phyloP scores from a whole-genome alignment of 805 yeast species.

The Schwanniomyces polymorphus region DNA sequence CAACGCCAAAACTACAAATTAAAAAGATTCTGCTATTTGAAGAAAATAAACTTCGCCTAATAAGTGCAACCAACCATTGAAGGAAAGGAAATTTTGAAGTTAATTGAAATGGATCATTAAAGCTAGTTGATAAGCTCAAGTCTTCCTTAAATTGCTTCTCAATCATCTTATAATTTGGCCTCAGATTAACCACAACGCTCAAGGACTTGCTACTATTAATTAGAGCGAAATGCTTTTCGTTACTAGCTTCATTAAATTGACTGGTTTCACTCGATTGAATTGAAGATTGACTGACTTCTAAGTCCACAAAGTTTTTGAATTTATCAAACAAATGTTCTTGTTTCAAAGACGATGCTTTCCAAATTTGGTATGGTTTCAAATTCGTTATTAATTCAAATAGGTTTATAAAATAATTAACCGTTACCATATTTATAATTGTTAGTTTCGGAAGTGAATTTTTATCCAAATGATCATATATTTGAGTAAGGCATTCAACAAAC shows the following conservation, averaged over 20 bases:
- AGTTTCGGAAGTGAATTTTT: constrained; percentile 21
- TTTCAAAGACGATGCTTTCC: constrained; percentile 37
- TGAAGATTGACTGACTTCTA: constrained; percentile 13
- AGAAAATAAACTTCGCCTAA: constrained; percentile 9
- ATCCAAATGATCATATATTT: constrained; percentile 7
- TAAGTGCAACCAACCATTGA: constrained; percentile 12
- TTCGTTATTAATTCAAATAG: constrained; percentile 35
- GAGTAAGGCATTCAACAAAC: constrained; percentile 23
- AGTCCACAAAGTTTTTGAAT: constrained; percentile 26
- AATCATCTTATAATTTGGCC: constrained; percentile 25
- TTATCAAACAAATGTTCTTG: constrained; percentile 21
- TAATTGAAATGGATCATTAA: constrained; percentile 30
- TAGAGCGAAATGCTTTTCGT: not conserved
- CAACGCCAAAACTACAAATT: constrained; percentile 34
- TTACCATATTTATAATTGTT: constrained; percentile 37
- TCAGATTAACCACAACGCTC: constrained; percentile 17
- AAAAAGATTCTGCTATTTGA: constrained; percentile 18
- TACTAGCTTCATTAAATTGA: not conserved
- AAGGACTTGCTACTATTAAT: constrained; percentile 1
- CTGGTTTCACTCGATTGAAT: not conserved
- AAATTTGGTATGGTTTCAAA: constrained; percentile 35
- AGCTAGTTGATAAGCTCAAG: constrained; percentile 21
- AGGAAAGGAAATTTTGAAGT: constrained; percentile 24
- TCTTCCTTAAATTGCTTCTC: constrained; percentile 30
- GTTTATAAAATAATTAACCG: constrained; percentile 39